phyloP scores from a whole-genome alignment of 345 rosid species.

The Lumnitzera racemosa region DNA sequence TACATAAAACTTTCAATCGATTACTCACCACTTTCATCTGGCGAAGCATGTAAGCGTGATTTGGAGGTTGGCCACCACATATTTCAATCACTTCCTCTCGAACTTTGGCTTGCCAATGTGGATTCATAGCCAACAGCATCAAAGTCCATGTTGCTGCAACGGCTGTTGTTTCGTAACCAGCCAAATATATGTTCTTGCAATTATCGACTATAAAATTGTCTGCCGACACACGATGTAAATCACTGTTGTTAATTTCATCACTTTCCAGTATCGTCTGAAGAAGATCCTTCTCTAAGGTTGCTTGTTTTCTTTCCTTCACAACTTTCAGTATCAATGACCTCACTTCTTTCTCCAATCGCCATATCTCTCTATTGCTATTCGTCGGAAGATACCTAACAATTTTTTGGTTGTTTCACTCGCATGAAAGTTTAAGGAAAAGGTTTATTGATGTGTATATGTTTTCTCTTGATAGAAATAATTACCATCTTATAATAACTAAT shows the following conservation, averaged over 20 bases:
- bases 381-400: conserved; percentile 12
- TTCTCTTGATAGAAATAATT: no score
- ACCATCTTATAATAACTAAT: no score
- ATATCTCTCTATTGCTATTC: conserved; percentile 8
- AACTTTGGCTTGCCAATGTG: conserved; percentile 4
- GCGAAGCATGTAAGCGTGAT: neutral
- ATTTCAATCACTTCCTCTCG: neutral
- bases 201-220: conserved; percentile 18
- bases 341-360: conserved; percentile 16
- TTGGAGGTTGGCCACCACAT: neutral
- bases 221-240: neutral
- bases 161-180: conserved; percentile 15
- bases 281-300: conserved; percentile 5
- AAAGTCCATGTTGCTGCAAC: conserved; percentile 12
- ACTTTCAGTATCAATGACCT: conserved; percentile 12
- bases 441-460: no score
- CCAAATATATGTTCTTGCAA: conserved; percentile 19
- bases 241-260: conserved; percentile 1
- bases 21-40: conserved; percentile 1
- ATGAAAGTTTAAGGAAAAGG: no score
- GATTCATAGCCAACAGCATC: conserved; percentile 12
- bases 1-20: neutral
- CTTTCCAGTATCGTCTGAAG: conserved; percentile 19
- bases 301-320: conserved; percentile 11
- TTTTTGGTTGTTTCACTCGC: no score